These are phyloP conservation scores for Xerocomellus amylosporus DNA, from an alignment of 768 basidiomycete genomes.

Conservation along the genomic window DNA sequence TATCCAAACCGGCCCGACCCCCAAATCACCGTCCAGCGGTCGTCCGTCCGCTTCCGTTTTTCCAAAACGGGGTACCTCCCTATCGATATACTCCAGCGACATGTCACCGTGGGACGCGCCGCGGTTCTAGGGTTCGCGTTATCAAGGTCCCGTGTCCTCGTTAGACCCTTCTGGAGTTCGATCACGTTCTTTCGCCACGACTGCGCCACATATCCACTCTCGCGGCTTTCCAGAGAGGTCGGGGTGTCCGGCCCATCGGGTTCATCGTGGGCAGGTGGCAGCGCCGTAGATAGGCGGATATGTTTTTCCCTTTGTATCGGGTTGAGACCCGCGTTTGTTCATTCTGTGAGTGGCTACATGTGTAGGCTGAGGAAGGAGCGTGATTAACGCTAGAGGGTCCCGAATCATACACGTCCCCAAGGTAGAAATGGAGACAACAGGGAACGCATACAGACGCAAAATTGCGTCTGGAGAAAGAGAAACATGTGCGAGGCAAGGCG, in stretches of 20 bases:
- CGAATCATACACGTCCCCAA: slow-evolving; percentile 7
- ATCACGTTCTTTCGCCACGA: slow-evolving; percentile 5
- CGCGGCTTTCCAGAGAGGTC: neutral
- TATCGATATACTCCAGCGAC: neutral
- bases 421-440: neutral
- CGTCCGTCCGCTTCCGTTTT: neutral
- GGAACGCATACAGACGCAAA: slow-evolving; percentile 3
- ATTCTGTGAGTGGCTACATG: slow-evolving; percentile 1
- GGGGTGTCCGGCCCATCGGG: neutral
- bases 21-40: neutral
- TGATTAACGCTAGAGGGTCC: slow-evolving; percentile 8
- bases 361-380: neutral
- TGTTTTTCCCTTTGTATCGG: neutral
- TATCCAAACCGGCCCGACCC: no score
- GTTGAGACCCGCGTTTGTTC: slow-evolving; percentile 7
- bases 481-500: slow-evolving; percentile 1
- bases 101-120: neutral
- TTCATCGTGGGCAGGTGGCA: neutral
- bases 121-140: slow-evolving; percentile 5
- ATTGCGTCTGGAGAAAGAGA: neutral
- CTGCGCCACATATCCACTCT: neutral
- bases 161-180: neutral
- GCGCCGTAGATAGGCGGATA: slow-evolving; percentile 1
- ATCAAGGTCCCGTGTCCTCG: neutral
- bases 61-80: neutral